Conservation (phyloP, 1,284 basidiomycete genomes). For the Apiotrichum akiyoshidainum region DNA sequence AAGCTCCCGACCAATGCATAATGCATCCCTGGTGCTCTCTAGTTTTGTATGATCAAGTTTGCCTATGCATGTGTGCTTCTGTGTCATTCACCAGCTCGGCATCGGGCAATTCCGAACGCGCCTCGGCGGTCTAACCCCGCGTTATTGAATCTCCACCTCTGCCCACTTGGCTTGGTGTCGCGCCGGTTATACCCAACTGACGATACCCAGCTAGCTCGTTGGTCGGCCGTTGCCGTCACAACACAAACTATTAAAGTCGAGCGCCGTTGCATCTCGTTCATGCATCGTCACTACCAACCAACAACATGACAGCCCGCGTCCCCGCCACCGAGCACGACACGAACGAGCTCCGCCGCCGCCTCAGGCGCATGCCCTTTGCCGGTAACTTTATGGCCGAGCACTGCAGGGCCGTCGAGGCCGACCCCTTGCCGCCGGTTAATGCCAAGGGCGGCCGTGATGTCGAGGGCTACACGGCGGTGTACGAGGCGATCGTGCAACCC, state of each 20-base stretch:
- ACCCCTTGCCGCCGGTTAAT: constrained; percentile 2
- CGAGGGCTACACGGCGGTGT: constrained; percentile 1
- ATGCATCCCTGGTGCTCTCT: neutral
- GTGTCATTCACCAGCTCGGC: no score
- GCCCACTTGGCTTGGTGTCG: no score
- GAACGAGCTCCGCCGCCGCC: neutral
- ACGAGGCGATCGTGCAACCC: constrained; percentile 9
- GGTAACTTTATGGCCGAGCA: constrained; percentile 5
- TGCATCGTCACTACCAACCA: neutral
- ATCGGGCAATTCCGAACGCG: no score
- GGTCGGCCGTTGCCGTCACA: no score
- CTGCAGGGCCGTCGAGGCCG: neutral
- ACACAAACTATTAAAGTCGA: no score
- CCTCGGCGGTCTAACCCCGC: no score
- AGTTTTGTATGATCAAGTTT: no score
- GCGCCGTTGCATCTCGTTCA: no score
- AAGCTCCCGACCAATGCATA: neutral
- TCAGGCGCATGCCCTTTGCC: constrained; percentile 11
- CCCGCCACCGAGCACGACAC: constrained; percentile 9
- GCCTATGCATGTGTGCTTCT: no score
- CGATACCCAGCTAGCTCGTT: no score
- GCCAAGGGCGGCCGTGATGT: neutral
- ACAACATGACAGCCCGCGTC: neutral
- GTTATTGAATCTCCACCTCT: no score
- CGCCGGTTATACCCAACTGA: no score